These are phyloP conservation scores for Artemisia argyi DNA, from an alignment of 129 eudicot species.

Conservation along the genomic window DNA sequence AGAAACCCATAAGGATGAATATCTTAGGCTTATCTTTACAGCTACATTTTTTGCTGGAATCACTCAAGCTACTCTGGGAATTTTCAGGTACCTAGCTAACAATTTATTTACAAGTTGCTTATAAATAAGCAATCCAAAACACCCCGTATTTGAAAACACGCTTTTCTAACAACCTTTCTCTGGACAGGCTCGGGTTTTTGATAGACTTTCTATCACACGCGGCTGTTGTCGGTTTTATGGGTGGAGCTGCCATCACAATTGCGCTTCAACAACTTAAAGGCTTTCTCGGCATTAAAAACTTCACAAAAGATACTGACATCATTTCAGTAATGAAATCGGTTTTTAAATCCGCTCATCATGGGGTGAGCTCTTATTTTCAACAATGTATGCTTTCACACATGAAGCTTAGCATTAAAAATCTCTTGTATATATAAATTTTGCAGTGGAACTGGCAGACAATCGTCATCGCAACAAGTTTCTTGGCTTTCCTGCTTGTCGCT, in stretches of 20 bases:
- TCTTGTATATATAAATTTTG: constrained; percentile 13
- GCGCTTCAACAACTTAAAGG: constrained; percentile 91
- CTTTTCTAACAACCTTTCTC: constrained; percentile 8
- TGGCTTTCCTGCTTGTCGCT: constrained; percentile 63
- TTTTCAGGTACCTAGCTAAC: constrained; percentile 50
- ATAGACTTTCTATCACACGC: constrained; percentile 81
- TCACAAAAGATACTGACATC: constrained; percentile 68
- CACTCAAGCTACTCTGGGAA: constrained; percentile 84
- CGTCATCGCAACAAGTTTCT: constrained; percentile 64
- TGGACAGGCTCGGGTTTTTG: constrained; percentile 68
- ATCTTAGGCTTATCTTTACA: constrained; percentile 69
- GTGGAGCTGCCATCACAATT: constrained; percentile 86
- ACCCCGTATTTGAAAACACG: not conserved
- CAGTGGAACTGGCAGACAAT: constrained; percentile 97
- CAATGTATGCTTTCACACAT: not conserved
- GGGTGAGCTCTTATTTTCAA: constrained; percentile 38
- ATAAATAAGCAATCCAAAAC: too few relatives aligned
- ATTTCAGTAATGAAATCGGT: constrained; percentile 70
- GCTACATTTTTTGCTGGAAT: constrained; percentile 91
- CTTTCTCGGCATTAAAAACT: constrained; percentile 66
- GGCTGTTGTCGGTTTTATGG: constrained; percentile 85
- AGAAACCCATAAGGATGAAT: constrained; percentile 43
- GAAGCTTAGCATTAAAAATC: not conserved
- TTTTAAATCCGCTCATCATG: constrained; percentile 55
- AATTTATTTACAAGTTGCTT: too few relatives aligned